Base-by-base conservation (phyloP, 2,329 filamentous ascomycete species). In the Aspergillus costaricaensis region DNA sequence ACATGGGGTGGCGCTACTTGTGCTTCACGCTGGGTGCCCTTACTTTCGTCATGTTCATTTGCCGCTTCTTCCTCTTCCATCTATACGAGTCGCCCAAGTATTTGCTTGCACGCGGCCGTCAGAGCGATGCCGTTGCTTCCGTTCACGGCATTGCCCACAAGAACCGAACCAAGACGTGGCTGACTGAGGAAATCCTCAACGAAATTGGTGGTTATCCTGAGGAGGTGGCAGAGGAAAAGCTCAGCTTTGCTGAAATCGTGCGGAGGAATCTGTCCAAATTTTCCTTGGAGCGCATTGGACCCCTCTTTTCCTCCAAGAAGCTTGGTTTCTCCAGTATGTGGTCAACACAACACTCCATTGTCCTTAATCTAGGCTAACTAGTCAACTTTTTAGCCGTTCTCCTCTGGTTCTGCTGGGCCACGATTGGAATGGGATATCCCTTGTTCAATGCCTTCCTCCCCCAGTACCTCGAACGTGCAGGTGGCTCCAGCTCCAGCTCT, bases 371-470 rank as follows among this genome's bases (percentile, higher is more conserved):
- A 14, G 41, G 12, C n/a, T 27, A 30, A 17, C 21, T 39, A 36
- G 6, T 61, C 70, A 67, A 65, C 64, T 30, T 41, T 52, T 25
- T 50, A 77, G 70, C 82, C 27, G 61, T 75, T 12, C 71, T 85
- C 1, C 73, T 94, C 51, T 92, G 90, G 90, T 90, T 92, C 75
- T 88, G 87, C 72, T 96, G 91, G 91, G 83, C 88, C 0, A 88
- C 86, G 14, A 93, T 96, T 66, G 91, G 91, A 61, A 90, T 96
- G 86, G 91, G 88, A 2, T 96, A 94, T 70, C 91, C 91, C 1
- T 84, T 96, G 1, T 96, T 94, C 83, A 95, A 95, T 75, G 89
- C 90, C 55, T 96, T 96, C 77, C 82, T 96, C n/a, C 92, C 92
- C 0, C 90, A 95, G 67, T 95, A 95, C 71, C 85, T 96, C 61